Conservation (phyloP, 2,329 filamentous ascomycete genomes). For the Lasiodiplodia hormozganensis region DNA sequence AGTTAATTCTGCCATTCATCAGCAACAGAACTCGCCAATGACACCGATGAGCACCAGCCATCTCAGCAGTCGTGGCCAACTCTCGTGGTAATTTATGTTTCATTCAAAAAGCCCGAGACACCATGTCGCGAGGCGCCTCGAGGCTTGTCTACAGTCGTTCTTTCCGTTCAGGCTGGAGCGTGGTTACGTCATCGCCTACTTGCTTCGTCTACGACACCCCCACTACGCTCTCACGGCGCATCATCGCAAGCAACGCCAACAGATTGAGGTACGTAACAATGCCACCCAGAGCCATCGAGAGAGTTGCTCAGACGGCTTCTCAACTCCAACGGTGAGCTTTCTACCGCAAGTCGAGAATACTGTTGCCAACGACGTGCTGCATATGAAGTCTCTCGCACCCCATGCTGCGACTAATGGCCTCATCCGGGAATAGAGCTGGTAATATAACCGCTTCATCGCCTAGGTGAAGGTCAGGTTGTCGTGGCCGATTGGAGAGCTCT, state of each 20-base stretch:
- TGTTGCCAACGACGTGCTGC: background rate
- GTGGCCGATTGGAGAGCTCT: background rate
- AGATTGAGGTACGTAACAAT: slow-evolving; percentile 15
- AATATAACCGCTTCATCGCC: no score
- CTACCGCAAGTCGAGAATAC: background rate
- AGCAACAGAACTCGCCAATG: slow-evolving; percentile 17
- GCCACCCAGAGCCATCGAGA: background rate
- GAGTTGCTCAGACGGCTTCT: slow-evolving; percentile 3
- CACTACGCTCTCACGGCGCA: background rate
- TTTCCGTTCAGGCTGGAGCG: background rate
- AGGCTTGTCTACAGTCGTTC: background rate
- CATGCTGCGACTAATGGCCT: background rate
- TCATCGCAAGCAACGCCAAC: background rate
- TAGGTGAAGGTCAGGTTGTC: background rate
- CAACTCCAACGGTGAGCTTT: slow-evolving; percentile 17
- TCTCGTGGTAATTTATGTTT: no score
- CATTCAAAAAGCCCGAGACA: slow-evolving; percentile 5
- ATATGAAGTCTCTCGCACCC: background rate
- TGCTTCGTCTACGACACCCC: background rate
- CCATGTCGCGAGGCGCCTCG: slow-evolving; percentile 1
- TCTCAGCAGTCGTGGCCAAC: background rate
- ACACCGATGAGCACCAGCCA: background rate
- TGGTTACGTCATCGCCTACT: slow-evolving; percentile 17
- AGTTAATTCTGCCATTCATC: slow-evolving; percentile 2
- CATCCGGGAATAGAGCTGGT: background rate